These are phyloP conservation scores for Fraxinus cuspidata DNA, from an alignment of 257 asterid genomes.

Conservation along the genomic window DNA sequence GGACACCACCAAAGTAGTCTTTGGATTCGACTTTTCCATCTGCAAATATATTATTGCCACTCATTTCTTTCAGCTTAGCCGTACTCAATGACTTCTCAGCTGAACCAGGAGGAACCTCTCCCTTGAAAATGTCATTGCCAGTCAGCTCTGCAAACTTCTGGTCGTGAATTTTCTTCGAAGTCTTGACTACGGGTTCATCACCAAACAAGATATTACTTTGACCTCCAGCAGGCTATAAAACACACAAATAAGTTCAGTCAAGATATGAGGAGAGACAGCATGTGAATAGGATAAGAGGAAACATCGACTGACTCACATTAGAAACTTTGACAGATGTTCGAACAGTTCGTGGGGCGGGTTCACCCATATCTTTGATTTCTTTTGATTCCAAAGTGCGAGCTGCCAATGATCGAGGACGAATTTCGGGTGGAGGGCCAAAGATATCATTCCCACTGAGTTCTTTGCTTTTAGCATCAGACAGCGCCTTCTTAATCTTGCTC, in stretches of 20 bases:
- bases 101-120: conserved; percentile 70
- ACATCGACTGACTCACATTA: conserved; percentile 55
- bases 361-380: conserved; percentile 66
- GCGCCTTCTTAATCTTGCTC: conserved; percentile 55
- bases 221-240: conserved; percentile 88
- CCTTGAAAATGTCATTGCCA: conserved; percentile 86
- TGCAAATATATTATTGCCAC: conserved; percentile 75
- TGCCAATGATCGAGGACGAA: conserved; percentile 61
- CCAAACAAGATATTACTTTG: conserved; percentile 82
- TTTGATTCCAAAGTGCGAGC: conserved; percentile 55
- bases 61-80: conserved; percentile 89
- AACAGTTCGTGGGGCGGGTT: conserved; percentile 71
- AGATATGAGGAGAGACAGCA: not conserved
- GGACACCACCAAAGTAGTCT: conserved; percentile 84
- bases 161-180: conserved; percentile 70
- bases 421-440: conserved; percentile 83
- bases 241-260: conserved; percentile 1
- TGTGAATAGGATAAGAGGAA: not conserved
- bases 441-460: conserved; percentile 91
- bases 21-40: conserved; percentile 75
- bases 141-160: conserved; percentile 88
- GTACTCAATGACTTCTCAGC: conserved; percentile 78
- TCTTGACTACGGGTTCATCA: conserved; percentile 65
- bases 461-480: conserved; percentile 74
- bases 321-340: conserved; percentile 94